Evolutionary conservation across 495 filamentous ascomycete genomes (phyloP), one percentile per base, ranked within the genome.

Genomic region (Xylona heveae): DNA sequence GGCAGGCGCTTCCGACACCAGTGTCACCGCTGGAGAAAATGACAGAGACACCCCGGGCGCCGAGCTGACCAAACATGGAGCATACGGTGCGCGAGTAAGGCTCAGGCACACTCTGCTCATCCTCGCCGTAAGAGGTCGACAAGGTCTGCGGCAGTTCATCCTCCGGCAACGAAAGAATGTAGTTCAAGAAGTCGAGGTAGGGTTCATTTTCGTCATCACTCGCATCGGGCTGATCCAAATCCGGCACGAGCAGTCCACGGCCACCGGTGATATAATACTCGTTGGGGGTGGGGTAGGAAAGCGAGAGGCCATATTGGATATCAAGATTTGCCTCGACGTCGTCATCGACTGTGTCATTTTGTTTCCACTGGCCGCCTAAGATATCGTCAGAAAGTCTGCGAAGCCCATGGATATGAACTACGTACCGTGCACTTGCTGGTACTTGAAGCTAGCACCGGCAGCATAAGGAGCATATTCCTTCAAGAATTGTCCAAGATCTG

Each of bases 121-220:
- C 66, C 40, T 85, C 79, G 24, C 77, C 78, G 46, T 88, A 91
- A 0, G 73, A 80, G 26, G 70, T 81, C 22, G 75, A 72, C 37
- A 91, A 65, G 8, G 77, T 68, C 37, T 75, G 68, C 1, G 80
- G 81, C 6, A 91, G 59, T 5, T 69, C 55, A 0, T 53, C 46
- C 35, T 80, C 69, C 0, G 62, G 52, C 5, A 70, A 61, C 8
- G 49, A 42, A 0, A 79, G 50, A 4, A 92, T 50, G 38, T 68
- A 69, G 16, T 70, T 60, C 20, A 82, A 62, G 40, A 71, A 80
- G 2, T 70, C 63, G 4, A 83, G 55, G 46, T 78, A 88, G 0
- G 78, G 78, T 58, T 84, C 77, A 48, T 82, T 82, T 36, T 55
- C 57, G 42, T 76, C 62, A 41, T 62, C 37, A 7, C 40, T 42